Base-by-base conservation (phyloP, 306 rosid species). In the Citrullus mucosospermus region DNA sequence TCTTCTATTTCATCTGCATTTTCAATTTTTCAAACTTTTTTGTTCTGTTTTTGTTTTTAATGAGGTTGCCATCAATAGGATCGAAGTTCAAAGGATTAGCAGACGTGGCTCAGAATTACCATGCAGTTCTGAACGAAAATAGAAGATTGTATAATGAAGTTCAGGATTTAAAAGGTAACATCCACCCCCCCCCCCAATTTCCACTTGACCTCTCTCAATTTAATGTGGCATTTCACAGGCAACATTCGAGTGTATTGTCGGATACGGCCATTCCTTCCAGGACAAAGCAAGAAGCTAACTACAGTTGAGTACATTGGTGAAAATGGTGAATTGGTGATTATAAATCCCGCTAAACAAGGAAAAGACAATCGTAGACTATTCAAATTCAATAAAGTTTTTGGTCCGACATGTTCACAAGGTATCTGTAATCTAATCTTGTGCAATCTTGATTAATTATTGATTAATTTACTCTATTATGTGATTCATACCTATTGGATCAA, bases 221-320 rank as follows among this genome's bases (percentile, higher is more conserved):
- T 83, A 78, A 68, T 3, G n/a, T 34, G 62, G 34, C 62, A 54
- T 74, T 74, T 74, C 78, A 72, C 80, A 96, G 99, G 99, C 75
- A 96, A 91, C 88, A 96, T 96, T 59, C 88, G 99, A 84, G 99
- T 96, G 44, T 93, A 96, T 80, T 92, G 99, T 84, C 97, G 98
- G 56, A 85, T 96, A 78, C 89, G 99, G 78, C 99, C 99, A 41
- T 96, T 96, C 87, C 97, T 96, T 83, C 95, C 91, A 1, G 97
- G 99, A 43, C 99, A 96, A 89, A 92, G 81, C 83, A 88, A 85
- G 81, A 91, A 82, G 66, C 93, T 88, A 77, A 91, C 97, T 81
- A 65, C 93, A 60, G 80, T 92, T 41, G 98, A 96, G 80, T 91
- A 91, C 82, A 78, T 89, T 77, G 97, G 98, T 46, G 99, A 93